These are phyloP conservation scores for Piper longum DNA, from an alignment of 164 flowering plant species.

Conservation along the genomic window DNA sequence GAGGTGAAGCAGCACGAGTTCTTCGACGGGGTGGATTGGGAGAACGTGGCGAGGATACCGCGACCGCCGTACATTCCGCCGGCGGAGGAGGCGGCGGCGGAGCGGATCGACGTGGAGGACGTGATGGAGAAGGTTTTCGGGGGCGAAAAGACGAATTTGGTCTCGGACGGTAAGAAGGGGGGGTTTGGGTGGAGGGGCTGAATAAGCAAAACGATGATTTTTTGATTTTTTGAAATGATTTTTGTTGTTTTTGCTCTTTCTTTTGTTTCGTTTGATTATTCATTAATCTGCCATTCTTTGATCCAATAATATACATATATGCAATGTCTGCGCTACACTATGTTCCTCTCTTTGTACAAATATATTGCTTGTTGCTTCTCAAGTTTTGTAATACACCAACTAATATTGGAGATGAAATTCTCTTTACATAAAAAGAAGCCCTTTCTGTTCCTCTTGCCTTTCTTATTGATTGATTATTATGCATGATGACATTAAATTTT, in stretches of 20 bases:
- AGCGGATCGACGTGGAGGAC: constrained; percentile 43
- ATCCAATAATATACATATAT: too few species aligned
- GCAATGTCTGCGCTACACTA: too few species aligned
- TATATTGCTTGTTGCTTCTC: too few species aligned
- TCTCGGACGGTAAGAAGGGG: background rate
- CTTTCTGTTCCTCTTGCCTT: too few species aligned
- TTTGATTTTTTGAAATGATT: constrained; percentile 6
- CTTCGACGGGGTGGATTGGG: constrained; percentile 57
- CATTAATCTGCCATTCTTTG: too few species aligned
- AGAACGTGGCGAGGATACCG: constrained; percentile 22
- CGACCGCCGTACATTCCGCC: constrained; percentile 68
- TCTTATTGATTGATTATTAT: too few species aligned
- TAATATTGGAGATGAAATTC: too few species aligned
- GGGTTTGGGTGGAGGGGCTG: constrained; percentile 11
- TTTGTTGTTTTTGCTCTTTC: too few species aligned
- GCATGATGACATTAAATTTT: too few species aligned
- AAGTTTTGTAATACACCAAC: too few species aligned
- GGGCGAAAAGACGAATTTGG: background rate
- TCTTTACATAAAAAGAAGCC: too few species aligned
- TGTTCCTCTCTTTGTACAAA: too few species aligned
- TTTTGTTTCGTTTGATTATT: background rate
- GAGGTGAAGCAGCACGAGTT: constrained; percentile 68
- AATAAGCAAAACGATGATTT: constrained; percentile 5
- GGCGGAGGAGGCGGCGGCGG: constrained; percentile 4
- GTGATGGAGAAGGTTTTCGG: constrained; percentile 32